A percentile compares a stretch with the other conserved stretches of the same genome.
These are phyloP conservation scores for Aspergillus unguis DNA, from an alignment of 2,329 filamentous ascomycete genomes.

Conservation along the genomic window DNA sequence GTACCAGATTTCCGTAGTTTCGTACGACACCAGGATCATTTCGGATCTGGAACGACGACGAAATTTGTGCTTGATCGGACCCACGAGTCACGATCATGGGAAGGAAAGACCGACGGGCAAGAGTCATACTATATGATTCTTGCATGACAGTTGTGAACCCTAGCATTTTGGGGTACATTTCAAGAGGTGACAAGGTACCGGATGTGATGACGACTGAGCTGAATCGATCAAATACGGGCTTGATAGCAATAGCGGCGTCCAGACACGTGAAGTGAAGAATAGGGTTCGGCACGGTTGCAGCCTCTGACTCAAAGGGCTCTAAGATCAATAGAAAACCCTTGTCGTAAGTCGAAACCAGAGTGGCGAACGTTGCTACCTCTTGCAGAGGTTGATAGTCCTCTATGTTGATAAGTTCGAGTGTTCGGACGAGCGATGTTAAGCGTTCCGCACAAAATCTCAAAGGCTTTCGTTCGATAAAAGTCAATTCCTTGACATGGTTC, in stretches of 20 bases:
- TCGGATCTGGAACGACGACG: constrained; percentile 89
- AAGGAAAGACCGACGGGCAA: constrained; percentile 89
- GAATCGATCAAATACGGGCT: constrained; percentile 95
- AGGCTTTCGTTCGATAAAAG: constrained; percentile 96
- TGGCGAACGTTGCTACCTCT: constrained; percentile 96
- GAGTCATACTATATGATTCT: constrained; percentile 95
- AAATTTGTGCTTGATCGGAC: constrained; percentile 88
- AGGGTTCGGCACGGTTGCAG: constrained; percentile 91
- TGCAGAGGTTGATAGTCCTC: constrained; percentile 97
- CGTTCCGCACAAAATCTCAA: constrained; percentile 90
- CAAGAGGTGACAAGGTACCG: constrained; percentile 90
- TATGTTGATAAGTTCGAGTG: constrained; percentile 92
- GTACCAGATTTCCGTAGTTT: constrained; percentile 90
- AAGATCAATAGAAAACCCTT: constrained; percentile 93
- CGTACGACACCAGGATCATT: constrained; percentile 96
- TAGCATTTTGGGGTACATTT: constrained; percentile 99
- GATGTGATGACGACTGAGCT: constrained; percentile 98
- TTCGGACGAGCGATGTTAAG: constrained; percentile 88
- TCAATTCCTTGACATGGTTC: constrained; percentile 87
- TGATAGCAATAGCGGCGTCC: constrained; percentile 96
- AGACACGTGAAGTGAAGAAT: constrained; percentile 96
- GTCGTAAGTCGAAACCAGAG: constrained; percentile 92
- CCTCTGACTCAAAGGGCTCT: constrained; percentile 96
- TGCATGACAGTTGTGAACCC: constrained; percentile 89
- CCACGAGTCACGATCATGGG: constrained; percentile 97